Base-by-base conservation (phyloP, 306 rosid genomes). In the Vachellia pachyceras region DNA sequence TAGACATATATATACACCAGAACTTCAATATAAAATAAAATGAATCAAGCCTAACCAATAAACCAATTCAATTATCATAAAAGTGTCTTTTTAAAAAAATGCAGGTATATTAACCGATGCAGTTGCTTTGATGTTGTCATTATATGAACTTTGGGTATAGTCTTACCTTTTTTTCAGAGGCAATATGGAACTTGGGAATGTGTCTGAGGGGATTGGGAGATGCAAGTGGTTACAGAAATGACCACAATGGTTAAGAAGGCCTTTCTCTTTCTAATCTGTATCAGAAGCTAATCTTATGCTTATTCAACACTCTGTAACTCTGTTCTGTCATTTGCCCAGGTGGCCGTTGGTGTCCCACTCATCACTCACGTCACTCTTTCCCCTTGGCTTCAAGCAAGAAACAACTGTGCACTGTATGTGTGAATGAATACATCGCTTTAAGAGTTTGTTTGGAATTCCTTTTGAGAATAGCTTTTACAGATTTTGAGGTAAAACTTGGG, bases 331-430 rank as follows among this genome's bases (percentile, higher is more conserved):
- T 6, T 40, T 54, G 25, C 33, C 29, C 4, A 44, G 49, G 74
- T 47, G n/a, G 37, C 29, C 50, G 69, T 69, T 77, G 69, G 77
- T 77, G 77, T 12, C 77, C 45, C 8, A 73, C n/a, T 45, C 73
- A 69, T 60, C 78, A 80, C 87, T 42, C 74, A 80, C 85, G 90
- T 60, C 54, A 79, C 54, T 69, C 76, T 54, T 77, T 39, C 79
- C 77, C 39, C 22, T 73, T 84, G 9, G 61, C 84, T 46, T 76
- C 86, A 92, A 89, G 91, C 88, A n/a, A n/a, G n/a, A n/a, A n/a
- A n/a, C n/a, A 85, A 90, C 7, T 41, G 29, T 1, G 5, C 45
- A 36, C 40, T 2, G 5, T 33, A 4, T 0, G 5, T 11, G 9
- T 9, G 46, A 2, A 8, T 55, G 5, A 7, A 66, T 36, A 66